These are phyloP conservation scores for Gymnopus androsaceus DNA, from an alignment of 1,284 basidiomycete genomes.

Conservation along the genomic window DNA sequence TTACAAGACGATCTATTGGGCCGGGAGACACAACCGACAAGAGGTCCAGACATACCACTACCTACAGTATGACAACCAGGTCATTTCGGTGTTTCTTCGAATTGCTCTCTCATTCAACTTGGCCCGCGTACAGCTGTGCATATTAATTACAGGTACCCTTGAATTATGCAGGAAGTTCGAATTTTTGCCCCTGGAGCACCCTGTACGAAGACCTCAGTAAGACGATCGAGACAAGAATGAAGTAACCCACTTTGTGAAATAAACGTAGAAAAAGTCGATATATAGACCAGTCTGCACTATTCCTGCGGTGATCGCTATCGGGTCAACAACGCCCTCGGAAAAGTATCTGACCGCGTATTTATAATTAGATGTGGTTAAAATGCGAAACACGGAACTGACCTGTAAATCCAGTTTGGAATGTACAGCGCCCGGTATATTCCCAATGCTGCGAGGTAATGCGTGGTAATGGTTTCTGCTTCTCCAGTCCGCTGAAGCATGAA, in stretches of 20 bases:
- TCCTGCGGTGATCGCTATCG: conserved; percentile 92
- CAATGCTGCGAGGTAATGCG: conserved; percentile 96
- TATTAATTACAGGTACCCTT: conserved; percentile 2
- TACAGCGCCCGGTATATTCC: conserved; percentile 94
- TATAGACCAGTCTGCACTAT: conserved; percentile 96
- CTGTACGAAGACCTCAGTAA: conserved; percentile 10
- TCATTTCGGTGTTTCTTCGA: background rate
- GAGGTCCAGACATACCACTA: background rate
- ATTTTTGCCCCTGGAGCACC: conserved; percentile 28
- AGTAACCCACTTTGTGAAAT: conserved; percentile 68
- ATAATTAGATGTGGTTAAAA: conserved; percentile 1
- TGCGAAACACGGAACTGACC: conserved; percentile 54
- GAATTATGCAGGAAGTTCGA: conserved; percentile 24
- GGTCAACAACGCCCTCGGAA: conserved; percentile 82
- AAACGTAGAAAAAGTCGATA: conserved; percentile 93
- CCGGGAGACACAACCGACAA: background rate
- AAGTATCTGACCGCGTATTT: conserved; percentile 68
- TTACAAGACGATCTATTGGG: background rate
- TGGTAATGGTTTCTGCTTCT: conserved; percentile 98
- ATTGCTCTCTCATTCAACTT: background rate
- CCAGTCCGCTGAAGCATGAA: conserved; percentile 99
- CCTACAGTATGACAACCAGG: background rate
- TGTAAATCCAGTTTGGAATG: conserved; percentile 99
- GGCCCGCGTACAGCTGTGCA: background rate
- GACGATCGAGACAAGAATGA: background rate